These are phyloP conservation scores for Chalciporus piperatoides DNA, from an alignment of 1,284 basidiomycete species.

Conservation along the genomic window DNA sequence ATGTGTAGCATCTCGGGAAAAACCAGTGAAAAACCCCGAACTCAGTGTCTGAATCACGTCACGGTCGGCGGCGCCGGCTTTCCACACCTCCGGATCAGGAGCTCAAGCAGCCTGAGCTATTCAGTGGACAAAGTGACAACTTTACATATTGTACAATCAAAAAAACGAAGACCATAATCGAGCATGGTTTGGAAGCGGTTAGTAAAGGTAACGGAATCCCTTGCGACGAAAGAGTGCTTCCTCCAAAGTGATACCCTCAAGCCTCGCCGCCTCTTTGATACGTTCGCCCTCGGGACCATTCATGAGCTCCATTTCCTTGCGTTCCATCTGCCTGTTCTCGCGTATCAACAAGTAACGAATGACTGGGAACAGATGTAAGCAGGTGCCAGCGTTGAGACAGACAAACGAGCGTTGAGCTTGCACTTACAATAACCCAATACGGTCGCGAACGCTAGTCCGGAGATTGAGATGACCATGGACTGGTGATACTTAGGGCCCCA, in stretches of 20 bases:
- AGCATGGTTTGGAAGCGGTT: not conserved
- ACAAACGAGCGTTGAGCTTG: not conserved
- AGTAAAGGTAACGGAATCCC: constrained; percentile 43
- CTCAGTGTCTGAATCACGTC: too few species aligned
- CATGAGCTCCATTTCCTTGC: constrained; percentile 41
- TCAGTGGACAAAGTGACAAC: too few species aligned
- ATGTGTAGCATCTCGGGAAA: too few species aligned
- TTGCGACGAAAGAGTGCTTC: constrained; percentile 47
- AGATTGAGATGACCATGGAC: constrained; percentile 46
- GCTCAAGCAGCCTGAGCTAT: too few species aligned
- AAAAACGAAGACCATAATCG: not conserved
- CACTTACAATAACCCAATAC: constrained; percentile 37
- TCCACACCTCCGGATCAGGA: too few species aligned
- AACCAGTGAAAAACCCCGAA: too few species aligned
- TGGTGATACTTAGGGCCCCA: constrained; percentile 50
- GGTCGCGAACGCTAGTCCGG: constrained; percentile 37
- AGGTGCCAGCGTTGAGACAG: not conserved
- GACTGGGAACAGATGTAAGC: constrained; percentile 29
- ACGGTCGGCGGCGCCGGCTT: too few species aligned
- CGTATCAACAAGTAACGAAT: constrained; percentile 45
- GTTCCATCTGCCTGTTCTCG: constrained; percentile 44
- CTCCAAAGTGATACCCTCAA: constrained; percentile 51
- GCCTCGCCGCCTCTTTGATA: constrained; percentile 46
- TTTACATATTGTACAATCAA: not conserved
- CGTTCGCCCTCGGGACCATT: constrained; percentile 39